These are phyloP conservation scores for Rhodotorula sp. DNA, from an alignment of 1,284 basidiomycete species.

Conservation along the genomic window DNA sequence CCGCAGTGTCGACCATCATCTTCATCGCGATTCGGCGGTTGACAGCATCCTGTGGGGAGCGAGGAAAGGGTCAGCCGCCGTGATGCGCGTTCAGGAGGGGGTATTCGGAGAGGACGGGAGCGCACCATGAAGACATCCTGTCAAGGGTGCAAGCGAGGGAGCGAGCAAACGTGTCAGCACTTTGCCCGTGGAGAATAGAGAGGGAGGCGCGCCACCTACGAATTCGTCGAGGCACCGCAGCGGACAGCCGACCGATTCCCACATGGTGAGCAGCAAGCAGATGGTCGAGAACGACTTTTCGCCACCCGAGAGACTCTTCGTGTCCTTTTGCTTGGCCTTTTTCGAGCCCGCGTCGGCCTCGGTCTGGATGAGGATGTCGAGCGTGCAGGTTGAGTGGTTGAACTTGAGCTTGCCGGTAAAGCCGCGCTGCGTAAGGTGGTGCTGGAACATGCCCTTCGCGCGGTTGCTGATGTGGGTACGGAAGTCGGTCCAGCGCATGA, in stretches of 20 bases:
- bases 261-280: slow-evolving; percentile 84
- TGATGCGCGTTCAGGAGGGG: background rate
- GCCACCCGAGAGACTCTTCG: slow-evolving; percentile 76
- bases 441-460: slow-evolving; percentile 76
- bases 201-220: slow-evolving; percentile 53
- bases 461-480: slow-evolving; percentile 78
- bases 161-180: background rate
- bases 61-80: background rate
- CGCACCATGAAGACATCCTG: slow-evolving; percentile 40
- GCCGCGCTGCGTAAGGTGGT: slow-evolving; percentile 77
- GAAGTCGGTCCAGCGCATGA: slow-evolving; percentile 79
- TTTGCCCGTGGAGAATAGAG: background rate
- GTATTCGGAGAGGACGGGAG: background rate
- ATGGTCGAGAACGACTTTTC: slow-evolving; percentile 98
- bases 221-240: slow-evolving; percentile 82
- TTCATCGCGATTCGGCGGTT: slow-evolving; percentile 50
- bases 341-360: slow-evolving; percentile 23
- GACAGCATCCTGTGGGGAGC: slow-evolving; percentile 49
- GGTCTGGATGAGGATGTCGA: slow-evolving; percentile 53
- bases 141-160: background rate
- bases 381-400: slow-evolving; percentile 67
- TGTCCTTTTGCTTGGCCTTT: slow-evolving; percentile 70
- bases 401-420: slow-evolving; percentile 60
- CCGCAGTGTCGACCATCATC: slow-evolving; percentile 73
- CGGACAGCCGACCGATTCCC: slow-evolving; percentile 92